Evolutionary conservation across 176 grass and related monocot genomes (phyloP), one percentile per base, ranked within the genome.

Genomic region (Guadua angustifolia): DNA sequence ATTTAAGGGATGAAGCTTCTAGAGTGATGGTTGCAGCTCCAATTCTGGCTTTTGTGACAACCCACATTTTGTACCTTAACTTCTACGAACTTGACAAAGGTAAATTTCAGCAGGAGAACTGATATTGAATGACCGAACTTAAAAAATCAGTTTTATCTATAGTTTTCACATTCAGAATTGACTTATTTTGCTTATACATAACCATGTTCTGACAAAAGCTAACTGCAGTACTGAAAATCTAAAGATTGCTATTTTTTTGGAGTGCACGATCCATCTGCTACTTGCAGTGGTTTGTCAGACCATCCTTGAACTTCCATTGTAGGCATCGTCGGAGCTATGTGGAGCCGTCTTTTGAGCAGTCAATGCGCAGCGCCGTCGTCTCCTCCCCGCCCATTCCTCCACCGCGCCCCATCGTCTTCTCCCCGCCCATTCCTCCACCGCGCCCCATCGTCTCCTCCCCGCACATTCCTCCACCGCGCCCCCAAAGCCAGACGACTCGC

Each of bases 21-120:
- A 88, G 91, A 61, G 93, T 95, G 49, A 95, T 29, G 29, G 29
- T 29, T 29, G 29, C 89, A 43, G 93, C 93, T 47, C 96, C 96
- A 55, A 84, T 95, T 60, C 79, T 98, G 78, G 96, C 96, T 5
- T 98, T 98, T 72, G 76, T 92, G 24, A 94, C 96, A 24, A 92
- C 93, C 47, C 96, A 98, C 64, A 95, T 98, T 65, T 53, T 98
- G 60, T 98, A 98, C 87, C 91, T 98, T 43, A 98, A 95, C 77
- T 98, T 98, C 73, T 95, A 93, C 35, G 61, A 84, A 83, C 83
- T 98, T 65, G 91, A 95, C 82, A 85, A 92, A 83, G 93, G 93
- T 98, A 80, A 88, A 80, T 5, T 77, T 72, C 35, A 51, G 6
- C 32, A 10, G 50, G 49, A n/a, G 17, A 55, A 19, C 55, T 58